Conservation (phyloP, 495 filamentous ascomycete species). For the Penicillium ochrochloron region DNA sequence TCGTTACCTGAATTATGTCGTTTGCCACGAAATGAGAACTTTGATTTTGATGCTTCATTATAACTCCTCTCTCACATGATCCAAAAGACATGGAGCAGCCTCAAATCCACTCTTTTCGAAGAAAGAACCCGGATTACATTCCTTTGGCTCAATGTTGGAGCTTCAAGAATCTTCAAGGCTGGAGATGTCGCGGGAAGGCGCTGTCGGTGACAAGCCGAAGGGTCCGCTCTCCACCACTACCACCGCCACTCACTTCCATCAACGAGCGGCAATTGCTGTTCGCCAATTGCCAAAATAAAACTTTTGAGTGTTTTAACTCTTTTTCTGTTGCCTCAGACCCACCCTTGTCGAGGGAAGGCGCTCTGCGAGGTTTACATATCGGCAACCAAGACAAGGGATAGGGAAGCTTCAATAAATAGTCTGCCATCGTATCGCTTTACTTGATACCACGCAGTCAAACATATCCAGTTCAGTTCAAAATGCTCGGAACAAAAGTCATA, state of each 20-base stretch:
- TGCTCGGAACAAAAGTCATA: constrained; percentile 13
- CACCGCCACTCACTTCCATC: constrained; percentile 5
- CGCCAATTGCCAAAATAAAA: not conserved
- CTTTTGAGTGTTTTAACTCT: not conserved
- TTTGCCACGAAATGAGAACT: not conserved
- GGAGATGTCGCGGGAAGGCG: constrained; percentile 32
- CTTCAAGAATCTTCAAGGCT: constrained; percentile 13
- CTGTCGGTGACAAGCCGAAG: not conserved
- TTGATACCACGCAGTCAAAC: not conserved
- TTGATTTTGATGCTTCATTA: not conserved
- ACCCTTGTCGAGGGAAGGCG: constrained; percentile 24
- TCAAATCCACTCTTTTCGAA: no score
- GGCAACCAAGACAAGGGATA: not conserved
- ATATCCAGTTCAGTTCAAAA: constrained; percentile 1
- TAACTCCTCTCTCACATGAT: not conserved
- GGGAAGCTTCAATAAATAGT: not conserved
- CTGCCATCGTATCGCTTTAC: not conserved
- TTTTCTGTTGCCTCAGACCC: not conserved
- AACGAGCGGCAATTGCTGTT: not conserved
- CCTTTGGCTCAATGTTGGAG: not conserved
- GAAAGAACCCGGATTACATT: no score
- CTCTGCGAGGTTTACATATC: not conserved
- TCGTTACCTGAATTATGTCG: not conserved
- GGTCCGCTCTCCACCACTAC: not conserved
- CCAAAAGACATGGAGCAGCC: not conserved